Evolutionary conservation across 1,284 basidiomycete genomes (phyloP).

Genomic region (Naganishia sp.): DNA sequence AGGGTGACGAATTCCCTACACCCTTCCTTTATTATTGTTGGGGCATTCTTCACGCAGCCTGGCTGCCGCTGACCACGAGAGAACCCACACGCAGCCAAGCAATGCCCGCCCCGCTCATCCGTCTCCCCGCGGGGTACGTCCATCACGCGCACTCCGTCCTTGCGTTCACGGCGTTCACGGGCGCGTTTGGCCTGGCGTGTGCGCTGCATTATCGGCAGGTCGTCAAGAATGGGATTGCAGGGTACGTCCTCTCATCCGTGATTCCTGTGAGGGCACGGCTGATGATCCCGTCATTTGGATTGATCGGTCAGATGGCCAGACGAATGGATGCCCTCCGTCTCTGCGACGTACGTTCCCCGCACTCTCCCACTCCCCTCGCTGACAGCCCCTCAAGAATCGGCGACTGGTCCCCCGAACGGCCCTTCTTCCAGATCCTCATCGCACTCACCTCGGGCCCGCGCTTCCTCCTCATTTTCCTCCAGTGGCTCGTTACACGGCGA

Average conservation of each 20-base stretch:
- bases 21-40: not conserved
- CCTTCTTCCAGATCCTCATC: conserved; percentile 86
- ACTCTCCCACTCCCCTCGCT: not conserved
- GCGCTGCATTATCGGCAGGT: conserved; percentile 79
- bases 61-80: too few species aligned
- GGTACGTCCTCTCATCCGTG: conserved; percentile 17
- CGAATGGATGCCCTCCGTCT: conserved; percentile 63
- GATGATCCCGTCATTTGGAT: not conserved
- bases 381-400: conserved; percentile 64
- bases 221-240: conserved; percentile 75
- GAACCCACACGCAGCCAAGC: not conserved
- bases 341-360: conserved; percentile 69
- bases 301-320: conserved; percentile 17
- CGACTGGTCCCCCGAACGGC: conserved; percentile 87
- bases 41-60: too few species aligned
- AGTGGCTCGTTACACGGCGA: conserved; percentile 65
- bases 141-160: conserved; percentile 66
- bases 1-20: not conserved
- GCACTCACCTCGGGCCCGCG: conserved; percentile 83
- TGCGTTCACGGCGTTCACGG: conserved; percentile 68
- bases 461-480: conserved; percentile 71
- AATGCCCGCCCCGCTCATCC: conserved; percentile 18
- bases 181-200: conserved; percentile 69
- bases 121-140: conserved; percentile 36
- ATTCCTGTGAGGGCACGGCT: not conserved